Evolutionary conservation across 352 stramenopile species (phyloP).

Genomic region (Pythium dissotocum): DNA sequence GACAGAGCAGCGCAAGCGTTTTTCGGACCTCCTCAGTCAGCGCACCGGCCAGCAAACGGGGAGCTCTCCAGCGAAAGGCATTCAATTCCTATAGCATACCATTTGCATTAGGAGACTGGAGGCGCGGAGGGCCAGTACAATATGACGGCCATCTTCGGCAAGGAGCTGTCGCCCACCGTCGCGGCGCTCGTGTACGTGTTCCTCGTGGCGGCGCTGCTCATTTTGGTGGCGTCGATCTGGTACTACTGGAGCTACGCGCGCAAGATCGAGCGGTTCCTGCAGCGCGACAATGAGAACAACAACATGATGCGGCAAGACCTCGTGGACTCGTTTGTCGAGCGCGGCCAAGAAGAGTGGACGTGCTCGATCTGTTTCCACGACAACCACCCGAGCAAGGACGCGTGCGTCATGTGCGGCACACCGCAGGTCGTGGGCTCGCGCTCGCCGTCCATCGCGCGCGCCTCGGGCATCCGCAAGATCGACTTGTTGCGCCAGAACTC

Average conservation of each 20-base stretch:
- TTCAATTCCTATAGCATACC: neutral
- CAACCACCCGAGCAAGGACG: constrained; percentile 81
- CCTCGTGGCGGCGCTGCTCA: constrained; percentile 63
- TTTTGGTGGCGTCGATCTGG: constrained; percentile 73
- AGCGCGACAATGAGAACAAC: constrained; percentile 84
- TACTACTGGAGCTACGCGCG: constrained; percentile 89
- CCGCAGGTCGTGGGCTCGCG: constrained; percentile 60
- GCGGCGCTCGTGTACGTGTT: constrained; percentile 79
- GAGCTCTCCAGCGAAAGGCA: neutral
- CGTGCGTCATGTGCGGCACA: constrained; percentile 85
- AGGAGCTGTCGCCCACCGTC: constrained; percentile 68
- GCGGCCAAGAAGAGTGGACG: constrained; percentile 79
- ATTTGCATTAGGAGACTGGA: neutral
- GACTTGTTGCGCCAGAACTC: constrained; percentile 64
- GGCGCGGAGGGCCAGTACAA: neutral
- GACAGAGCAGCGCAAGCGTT: neutral
- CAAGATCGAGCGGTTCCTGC: constrained; percentile 85
- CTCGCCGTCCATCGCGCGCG: constrained; percentile 62
- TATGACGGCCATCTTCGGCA: constrained; percentile 84
- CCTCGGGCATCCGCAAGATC: constrained; percentile 66
- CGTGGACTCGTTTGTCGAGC: constrained; percentile 80
- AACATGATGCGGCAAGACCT: constrained; percentile 90
- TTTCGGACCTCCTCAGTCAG: too few relatives aligned
- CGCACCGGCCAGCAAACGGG: neutral
- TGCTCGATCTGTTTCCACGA: constrained; percentile 90